These are phyloP conservation scores for Colletotrichum spaethianum DNA, from an alignment of 2,329 filamentous ascomycete species.

Conservation along the genomic window DNA sequence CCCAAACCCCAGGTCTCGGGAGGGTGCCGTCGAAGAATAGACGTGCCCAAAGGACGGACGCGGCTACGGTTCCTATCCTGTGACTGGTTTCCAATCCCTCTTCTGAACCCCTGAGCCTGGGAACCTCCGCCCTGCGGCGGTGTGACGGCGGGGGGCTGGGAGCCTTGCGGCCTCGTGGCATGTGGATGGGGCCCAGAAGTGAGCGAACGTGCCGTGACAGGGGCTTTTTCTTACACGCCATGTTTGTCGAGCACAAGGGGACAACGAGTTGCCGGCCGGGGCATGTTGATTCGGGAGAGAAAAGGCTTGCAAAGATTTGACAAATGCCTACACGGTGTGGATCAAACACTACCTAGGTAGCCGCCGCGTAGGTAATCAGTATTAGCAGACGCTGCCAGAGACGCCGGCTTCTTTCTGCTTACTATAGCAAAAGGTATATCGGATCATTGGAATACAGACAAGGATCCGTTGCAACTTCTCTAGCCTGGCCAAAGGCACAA, in stretches of 20 bases:
- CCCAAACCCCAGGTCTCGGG: constrained; percentile 19
- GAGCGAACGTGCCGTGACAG: neutral
- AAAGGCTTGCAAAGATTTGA: neutral
- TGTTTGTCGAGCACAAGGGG: neutral
- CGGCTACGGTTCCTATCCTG: neutral
- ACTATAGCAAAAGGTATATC: neutral
- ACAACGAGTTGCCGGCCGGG: neutral
- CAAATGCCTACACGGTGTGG: neutral
- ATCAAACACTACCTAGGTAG: neutral
- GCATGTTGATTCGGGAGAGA: neutral
- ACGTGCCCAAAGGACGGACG: neutral
- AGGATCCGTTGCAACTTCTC: neutral
- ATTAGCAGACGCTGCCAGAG: neutral
- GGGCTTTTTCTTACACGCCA: neutral
- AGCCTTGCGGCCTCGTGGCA: neutral
- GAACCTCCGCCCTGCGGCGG: neutral
- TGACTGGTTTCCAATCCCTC: neutral
- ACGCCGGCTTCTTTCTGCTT: neutral
- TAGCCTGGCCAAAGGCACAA: neutral
- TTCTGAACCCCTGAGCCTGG: neutral
- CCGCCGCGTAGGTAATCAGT: neutral
- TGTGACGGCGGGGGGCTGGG: neutral
- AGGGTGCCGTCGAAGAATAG: constrained; percentile 17
- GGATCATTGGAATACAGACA: neutral
- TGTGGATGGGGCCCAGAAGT: neutral